Evolutionary conservation across 2,329 filamentous ascomycete genomes (phyloP).

Genomic region (Scedosporium aurantiacum): DNA sequence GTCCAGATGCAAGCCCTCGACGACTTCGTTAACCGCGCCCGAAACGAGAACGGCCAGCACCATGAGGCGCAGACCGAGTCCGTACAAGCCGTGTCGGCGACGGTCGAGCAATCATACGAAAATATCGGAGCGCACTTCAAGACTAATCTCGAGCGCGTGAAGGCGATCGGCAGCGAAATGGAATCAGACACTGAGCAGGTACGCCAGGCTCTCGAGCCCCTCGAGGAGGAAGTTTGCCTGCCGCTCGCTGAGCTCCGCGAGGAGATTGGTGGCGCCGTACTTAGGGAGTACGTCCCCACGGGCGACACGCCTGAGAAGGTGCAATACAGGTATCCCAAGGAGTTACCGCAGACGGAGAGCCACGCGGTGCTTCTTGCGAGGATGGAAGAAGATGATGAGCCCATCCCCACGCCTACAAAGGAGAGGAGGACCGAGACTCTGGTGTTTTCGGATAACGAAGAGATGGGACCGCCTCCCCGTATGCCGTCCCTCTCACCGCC

Average conservation of each 20-base stretch:
- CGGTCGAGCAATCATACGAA: conserved; percentile 62
- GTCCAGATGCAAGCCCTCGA: conserved; percentile 84
- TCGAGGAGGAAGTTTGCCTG: conserved; percentile 50
- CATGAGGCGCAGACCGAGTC: conserved; percentile 59
- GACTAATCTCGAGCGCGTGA: conserved; percentile 55
- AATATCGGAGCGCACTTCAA: conserved; percentile 61
- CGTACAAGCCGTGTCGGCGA: conserved; percentile 52
- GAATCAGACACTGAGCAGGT: conserved; percentile 47
- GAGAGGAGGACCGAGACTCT: neutral
- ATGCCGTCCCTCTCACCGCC: neutral
- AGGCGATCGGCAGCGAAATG: conserved; percentile 59
- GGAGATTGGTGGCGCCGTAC: conserved; percentile 49
- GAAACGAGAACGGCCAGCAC: conserved; percentile 68
- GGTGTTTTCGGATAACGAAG: neutral
- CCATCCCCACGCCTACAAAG: neutral
- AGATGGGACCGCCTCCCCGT: neutral
- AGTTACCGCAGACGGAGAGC: conserved; percentile 60
- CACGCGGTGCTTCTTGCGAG: conserved; percentile 33
- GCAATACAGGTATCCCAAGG: conserved; percentile 69
- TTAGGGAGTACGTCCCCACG: conserved; percentile 76
- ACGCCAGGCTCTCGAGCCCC: conserved; percentile 47
- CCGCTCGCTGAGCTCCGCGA: conserved; percentile 62
- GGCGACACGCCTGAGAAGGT: conserved; percentile 76
- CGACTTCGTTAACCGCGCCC: conserved; percentile 76
- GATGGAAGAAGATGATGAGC: conserved; percentile 18